Evolutionary conservation across 2,329 filamentous ascomycete species (phyloP), one percentile per base, ranked within the genome.

Genomic region (Hypoxylon sp.): DNA sequence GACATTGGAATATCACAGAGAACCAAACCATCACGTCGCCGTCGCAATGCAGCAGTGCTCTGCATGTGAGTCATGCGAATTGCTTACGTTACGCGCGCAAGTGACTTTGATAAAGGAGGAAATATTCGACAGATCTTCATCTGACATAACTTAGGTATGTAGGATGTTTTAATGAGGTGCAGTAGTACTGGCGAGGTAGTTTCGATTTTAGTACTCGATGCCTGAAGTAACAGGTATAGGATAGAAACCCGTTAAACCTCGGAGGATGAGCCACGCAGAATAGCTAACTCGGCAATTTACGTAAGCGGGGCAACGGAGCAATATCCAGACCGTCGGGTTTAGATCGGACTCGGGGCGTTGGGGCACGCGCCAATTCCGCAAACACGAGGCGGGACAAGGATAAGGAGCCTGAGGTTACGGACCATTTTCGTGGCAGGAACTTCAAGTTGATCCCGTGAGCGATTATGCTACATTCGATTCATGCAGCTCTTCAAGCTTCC

Each of bases 341-440:
- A 61, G 43, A 5, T 45, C 61, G 61, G 66, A 29, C 45, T 50
- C 64, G 62, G 65, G 58, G 53, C 50, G 30, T 58, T 27, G 53
- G 53, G 30, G 25, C 16, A 39, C 9, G 12, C 19, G 19, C 16
- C 37, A 39, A 39, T 48, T 8, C 52, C 29, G 47, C 34, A 48
- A 53, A 50, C 57, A 57, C 53, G 53, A 62, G 56, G 61, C 56
- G 8, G 41, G 62, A 45, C 61, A 68, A 45, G 57, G 53, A 27
- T 51, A n/a, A 29, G 47, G 50, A 51, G 34, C 34, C 30, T 54
- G 27, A 56, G 45, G 25, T 65, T 63, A 65, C 69, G 69, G 69
- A 43, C 52, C 50, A 63, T 70, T 70, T 70, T 69, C 69, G 69
- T 69, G 39, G 61, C 50, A 66, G 60, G 54, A 59, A 58, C 55